Percentiles rank a stretch among this genome's conserved stretches.
These are phyloP conservation scores for Candolleomyces efflorescens DNA, from an alignment of 768 basidiomycete species.

Conservation along the genomic window DNA sequence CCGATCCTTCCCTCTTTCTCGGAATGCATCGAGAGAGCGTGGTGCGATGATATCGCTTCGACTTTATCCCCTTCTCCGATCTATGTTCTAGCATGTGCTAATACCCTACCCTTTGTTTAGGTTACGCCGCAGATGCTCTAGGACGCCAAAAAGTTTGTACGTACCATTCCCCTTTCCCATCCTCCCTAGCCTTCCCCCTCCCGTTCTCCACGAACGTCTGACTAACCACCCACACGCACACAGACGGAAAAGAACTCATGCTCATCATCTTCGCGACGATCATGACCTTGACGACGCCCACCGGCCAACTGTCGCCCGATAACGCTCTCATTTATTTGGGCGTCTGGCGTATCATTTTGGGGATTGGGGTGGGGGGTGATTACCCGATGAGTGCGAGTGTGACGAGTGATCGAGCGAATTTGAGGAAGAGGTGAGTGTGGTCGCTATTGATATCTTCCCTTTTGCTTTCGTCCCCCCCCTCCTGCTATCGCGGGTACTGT, in stretches of 20 bases:
- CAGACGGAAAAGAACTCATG: slow-evolving; percentile 78
- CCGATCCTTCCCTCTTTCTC: too few species aligned
- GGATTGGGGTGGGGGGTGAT: slow-evolving; percentile 76
- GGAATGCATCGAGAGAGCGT: too few species aligned
- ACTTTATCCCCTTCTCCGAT: too few species aligned
- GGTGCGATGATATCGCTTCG: too few species aligned
- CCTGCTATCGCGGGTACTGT: too few species aligned
- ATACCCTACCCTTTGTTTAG: slow-evolving; percentile 25
- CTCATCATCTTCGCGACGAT: slow-evolving; percentile 78
- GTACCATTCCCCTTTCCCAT: slow-evolving; percentile 4
- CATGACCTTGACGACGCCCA: slow-evolving; percentile 61
- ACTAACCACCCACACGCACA: neutral
- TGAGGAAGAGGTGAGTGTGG: slow-evolving; percentile 48
- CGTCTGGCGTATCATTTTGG: slow-evolving; percentile 67
- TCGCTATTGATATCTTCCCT: too few species aligned
- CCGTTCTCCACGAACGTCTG: neutral
- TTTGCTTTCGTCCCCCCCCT: too few species aligned
- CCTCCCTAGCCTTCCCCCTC: neutral
- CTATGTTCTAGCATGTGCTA: neutral
- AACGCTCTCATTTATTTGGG: slow-evolving; percentile 57
- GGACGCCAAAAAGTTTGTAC: slow-evolving; percentile 68
- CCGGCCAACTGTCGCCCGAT: slow-evolving; percentile 51
- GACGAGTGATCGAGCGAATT: slow-evolving; percentile 59
- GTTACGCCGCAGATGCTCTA: slow-evolving; percentile 60
- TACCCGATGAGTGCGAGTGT: slow-evolving; percentile 75